phyloP scores from a whole-genome alignment of 169 alveolate genomes.

The Haemoproteus tartakovskyi region DNA sequence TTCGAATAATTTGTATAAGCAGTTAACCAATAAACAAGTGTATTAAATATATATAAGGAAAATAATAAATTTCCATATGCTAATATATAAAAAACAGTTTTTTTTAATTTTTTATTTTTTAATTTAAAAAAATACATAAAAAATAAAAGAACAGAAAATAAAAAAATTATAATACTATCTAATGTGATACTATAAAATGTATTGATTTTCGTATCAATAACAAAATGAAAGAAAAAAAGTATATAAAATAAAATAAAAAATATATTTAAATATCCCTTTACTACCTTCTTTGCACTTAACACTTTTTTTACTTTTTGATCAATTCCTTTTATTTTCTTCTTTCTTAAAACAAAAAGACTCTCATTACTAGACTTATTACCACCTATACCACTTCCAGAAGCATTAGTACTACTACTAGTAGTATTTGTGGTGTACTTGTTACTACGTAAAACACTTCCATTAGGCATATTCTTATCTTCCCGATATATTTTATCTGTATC shows the following conservation, averaged over 20 bases:
- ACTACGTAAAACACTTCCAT: no score
- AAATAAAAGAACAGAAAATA: constrained; percentile 19
- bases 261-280: constrained; percentile 27
- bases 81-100: constrained; percentile 42
- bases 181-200: constrained; percentile 26
- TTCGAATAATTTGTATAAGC: constrained; percentile 35
- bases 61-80: constrained; percentile 30
- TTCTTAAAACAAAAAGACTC: constrained; percentile 6
- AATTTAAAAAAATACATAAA: constrained; percentile 34
- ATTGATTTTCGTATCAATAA: constrained; percentile 53
- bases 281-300: constrained; percentile 33
- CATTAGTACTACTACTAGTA: no score
- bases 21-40: constrained; percentile 43
- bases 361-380: no score
- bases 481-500: constrained; percentile 31
- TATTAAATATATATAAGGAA: constrained; percentile 42
- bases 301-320: constrained; percentile 42
- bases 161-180: constrained; percentile 35
- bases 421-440: no score
- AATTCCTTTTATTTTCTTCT: constrained; percentile 46
- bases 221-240: constrained; percentile 52
- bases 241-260: constrained; percentile 55
- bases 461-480: constrained; percentile 11
- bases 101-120: constrained; percentile 51
- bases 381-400: no score